These are phyloP conservation scores for Amphirosellinia nigrospora DNA, from an alignment of 495 filamentous ascomycete genomes.

Conservation along the genomic window DNA sequence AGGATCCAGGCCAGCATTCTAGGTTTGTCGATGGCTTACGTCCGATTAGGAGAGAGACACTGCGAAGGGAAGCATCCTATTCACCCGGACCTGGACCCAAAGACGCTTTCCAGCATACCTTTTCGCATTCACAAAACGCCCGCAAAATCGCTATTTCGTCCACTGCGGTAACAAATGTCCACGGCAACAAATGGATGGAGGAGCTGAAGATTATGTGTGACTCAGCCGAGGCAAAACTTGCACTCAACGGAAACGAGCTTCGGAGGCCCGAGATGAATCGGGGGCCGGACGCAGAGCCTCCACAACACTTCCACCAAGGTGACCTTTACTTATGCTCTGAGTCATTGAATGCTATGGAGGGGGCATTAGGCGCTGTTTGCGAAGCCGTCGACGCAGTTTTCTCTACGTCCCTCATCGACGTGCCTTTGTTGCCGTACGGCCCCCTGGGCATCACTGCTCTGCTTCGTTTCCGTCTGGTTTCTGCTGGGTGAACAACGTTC, in stretches of 20 bases:
- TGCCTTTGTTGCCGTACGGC: constrained; percentile 81
- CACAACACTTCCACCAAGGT: constrained; percentile 71
- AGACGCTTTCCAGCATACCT: constrained; percentile 64
- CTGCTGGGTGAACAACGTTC: constrained; percentile 98
- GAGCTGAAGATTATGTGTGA: constrained; percentile 87
- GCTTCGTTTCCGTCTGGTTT: constrained; percentile 88
- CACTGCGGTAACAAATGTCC: constrained; percentile 77
- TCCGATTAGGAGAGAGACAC: constrained; percentile 83
- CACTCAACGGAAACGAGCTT: constrained; percentile 76
- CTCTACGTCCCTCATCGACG: constrained; percentile 60
- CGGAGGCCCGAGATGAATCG: constrained; percentile 62
- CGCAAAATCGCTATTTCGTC: constrained; percentile 69
- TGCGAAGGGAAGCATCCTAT: constrained; percentile 70
- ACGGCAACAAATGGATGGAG: constrained; percentile 88
- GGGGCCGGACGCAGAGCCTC: constrained; percentile 50
- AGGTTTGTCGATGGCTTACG: constrained; percentile 86
- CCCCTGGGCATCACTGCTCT: constrained; percentile 94
- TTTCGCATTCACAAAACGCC: constrained; percentile 81
- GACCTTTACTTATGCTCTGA: constrained; percentile 90
- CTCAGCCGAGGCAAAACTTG: constrained; percentile 73
- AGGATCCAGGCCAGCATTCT: constrained; percentile 82
- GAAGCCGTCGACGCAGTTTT: constrained; percentile 92
- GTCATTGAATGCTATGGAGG: constrained; percentile 85
- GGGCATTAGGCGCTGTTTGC: constrained; percentile 85
- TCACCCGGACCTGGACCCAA: constrained; percentile 55